These are phyloP conservation scores for Fusarium oligoseptatum DNA, from an alignment of 2,329 filamentous ascomycete species.

Conservation along the genomic window DNA sequence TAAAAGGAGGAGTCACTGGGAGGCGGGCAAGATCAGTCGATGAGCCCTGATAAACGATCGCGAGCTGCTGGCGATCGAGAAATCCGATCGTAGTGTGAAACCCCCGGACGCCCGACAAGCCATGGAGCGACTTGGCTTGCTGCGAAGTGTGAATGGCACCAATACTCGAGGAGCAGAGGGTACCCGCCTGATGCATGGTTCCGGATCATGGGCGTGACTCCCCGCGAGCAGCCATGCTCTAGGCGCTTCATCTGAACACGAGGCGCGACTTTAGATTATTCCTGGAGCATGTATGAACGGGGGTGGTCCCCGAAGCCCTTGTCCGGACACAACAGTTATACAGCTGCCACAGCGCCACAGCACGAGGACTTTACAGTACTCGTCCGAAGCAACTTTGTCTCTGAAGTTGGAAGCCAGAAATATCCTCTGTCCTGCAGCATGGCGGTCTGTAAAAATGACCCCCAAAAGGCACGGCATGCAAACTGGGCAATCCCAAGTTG, in stretches of 20 bases:
- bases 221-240: constrained; percentile 17
- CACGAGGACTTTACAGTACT: not conserved
- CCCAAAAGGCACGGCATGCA: not conserved
- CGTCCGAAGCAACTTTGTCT: not conserved
- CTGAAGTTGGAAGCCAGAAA: not conserved
- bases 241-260: constrained; percentile 37
- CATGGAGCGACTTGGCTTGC: not conserved
- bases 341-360: constrained; percentile 9
- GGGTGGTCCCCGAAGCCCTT: constrained; percentile 16
- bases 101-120: constrained; percentile 6
- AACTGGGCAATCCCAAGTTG: not conserved
- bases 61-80: not conserved
- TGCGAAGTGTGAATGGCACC: constrained; percentile 3
- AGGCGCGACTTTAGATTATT: constrained; percentile 27
- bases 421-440: not conserved
- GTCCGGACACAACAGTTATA: constrained; percentile 12
- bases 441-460: not conserved
- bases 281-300: constrained; percentile 15
- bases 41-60: constrained; percentile 20
- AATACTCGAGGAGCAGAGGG: constrained; percentile 7
- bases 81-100: constrained; percentile 1
- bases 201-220: constrained; percentile 24
- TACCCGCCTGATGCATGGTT: constrained; percentile 22
- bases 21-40: not conserved
- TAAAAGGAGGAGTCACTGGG: not conserved